A percentile compares a stretch with the other conserved stretches of the same genome.
These are phyloP conservation scores for Lentinula boryana DNA, from an alignment of 768 basidiomycete genomes.

Conservation along the genomic window DNA sequence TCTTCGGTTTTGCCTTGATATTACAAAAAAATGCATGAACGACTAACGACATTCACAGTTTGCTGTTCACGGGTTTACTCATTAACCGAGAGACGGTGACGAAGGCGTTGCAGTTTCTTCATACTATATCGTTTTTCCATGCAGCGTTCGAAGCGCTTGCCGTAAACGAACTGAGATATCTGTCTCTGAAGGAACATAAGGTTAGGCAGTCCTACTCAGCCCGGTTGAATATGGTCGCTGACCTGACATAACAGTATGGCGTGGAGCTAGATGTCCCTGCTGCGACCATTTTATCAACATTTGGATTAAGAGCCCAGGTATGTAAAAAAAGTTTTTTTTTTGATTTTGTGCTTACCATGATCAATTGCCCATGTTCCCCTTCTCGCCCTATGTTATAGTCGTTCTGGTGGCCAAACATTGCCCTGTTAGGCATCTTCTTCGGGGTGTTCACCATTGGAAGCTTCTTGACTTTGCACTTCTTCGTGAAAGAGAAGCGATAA, in stretches of 20 bases:
- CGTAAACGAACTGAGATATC: constrained; percentile 94
- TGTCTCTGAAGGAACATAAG: constrained; percentile 88
- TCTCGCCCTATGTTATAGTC: constrained; percentile 46
- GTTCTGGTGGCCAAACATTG: constrained; percentile 98
- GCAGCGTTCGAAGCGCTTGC: constrained; percentile 95
- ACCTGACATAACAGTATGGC: constrained; percentile 60
- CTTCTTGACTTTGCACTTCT: constrained; percentile 78
- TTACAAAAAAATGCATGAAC: neutral
- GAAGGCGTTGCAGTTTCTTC: constrained; percentile 72
- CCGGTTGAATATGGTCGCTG: neutral
- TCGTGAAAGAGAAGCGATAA: constrained; percentile 74
- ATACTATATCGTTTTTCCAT: constrained; percentile 96
- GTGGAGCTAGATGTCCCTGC: constrained; percentile 96
- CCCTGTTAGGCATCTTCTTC: constrained; percentile 82
- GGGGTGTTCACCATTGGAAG: constrained; percentile 70
- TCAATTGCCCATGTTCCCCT: neutral
- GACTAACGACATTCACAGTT: constrained; percentile 34
- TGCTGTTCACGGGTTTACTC: constrained; percentile 91
- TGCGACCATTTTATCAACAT: constrained; percentile 90
- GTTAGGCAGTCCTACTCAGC: constrained; percentile 26
- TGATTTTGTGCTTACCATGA: neutral
- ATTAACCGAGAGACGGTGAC: constrained; percentile 89
- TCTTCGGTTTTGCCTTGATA: neutral
- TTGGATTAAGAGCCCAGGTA: constrained; percentile 86
- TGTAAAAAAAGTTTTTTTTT: constrained; percentile 5